Base-by-base conservation (phyloP, 2,329 filamentous ascomycete species). In the Nakataea oryzae region DNA sequence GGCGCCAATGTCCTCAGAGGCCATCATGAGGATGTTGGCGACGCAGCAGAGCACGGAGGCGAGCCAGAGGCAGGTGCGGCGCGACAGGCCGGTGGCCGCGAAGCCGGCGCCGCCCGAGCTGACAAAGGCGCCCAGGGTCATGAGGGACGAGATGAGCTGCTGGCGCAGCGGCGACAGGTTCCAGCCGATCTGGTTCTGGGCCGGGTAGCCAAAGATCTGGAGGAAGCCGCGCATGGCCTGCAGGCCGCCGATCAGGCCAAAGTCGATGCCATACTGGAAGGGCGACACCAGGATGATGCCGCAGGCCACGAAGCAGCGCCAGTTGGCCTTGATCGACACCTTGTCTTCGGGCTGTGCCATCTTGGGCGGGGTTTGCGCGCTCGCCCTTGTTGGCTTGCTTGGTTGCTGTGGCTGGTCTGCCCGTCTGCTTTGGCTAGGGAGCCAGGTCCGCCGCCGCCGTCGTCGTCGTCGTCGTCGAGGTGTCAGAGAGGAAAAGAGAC, bases 1-100 rank as follows among this genome's bases (percentile, higher is more conserved):
- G 2, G 75, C 78, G 24, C 74, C 78, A 57, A 84, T 80, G 54
- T 74, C 69, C 2, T 72, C 74, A 0, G 78, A 81, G 3, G 76
- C 73, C 79, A 82, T 82, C 81, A 83, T 83, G 66, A 82, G 75
- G 50, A 81, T 72, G 63, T 81, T 81, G 4, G 79, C 73, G 4
- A 79, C 69, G 62, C 73, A 74, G 63, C 79, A 80, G 11, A 79
- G 70, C 2, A 78, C 29, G 61, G 76, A 78, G 1, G 78, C 79
- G 26, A 75, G 62, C 74, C 74, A 76, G 4, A 76, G 69, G 50
- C 71, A 74, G 54, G 69, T 62, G 64, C 70, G 73, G 12, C 73
- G 71, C 7, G 73, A 72, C 28, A 74, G 62, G 57, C 70, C 73
- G 32, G 65, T 63, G 0, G 71, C 72, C 5, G 72, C 71, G 50